Conservation (phyloP, 2,329 filamentous ascomycete species). For the Nothophaeocryptopus gaeumannii region DNA sequence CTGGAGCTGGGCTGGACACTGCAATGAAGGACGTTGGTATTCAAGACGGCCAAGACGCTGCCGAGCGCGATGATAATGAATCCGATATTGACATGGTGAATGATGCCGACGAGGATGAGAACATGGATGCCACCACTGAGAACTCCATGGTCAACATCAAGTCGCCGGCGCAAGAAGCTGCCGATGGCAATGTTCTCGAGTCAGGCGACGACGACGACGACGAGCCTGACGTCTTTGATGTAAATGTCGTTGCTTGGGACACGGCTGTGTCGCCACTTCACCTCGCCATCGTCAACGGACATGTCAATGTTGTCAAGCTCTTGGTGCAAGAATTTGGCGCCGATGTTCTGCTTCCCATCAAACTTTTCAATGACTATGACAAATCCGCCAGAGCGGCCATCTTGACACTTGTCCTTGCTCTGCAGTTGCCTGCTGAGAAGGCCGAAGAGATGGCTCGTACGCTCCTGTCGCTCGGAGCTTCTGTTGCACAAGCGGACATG, state of each 20-base stretch:
- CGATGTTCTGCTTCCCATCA: conserved; percentile 72
- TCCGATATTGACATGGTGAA: conserved; percentile 49
- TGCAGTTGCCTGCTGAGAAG: conserved; percentile 61
- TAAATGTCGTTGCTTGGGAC: conserved; percentile 80
- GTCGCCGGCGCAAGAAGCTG: not conserved
- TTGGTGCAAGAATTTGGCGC: conserved; percentile 72
- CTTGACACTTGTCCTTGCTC: conserved; percentile 66
- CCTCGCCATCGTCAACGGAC: conserved; percentile 71
- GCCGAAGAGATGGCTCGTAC: conserved; percentile 63
- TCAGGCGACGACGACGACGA: conserved; percentile 54
- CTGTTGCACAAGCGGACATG: conserved; percentile 68
- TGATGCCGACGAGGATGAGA: conserved; percentile 37
- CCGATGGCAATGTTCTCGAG: conserved; percentile 47
- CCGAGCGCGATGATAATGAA: conserved; percentile 35
- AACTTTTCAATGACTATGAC: conserved; percentile 53
- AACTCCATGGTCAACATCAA: conserved; percentile 72
- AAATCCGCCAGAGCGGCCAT: conserved; percentile 59
- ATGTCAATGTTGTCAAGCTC: conserved; percentile 64
- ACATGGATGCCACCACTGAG: conserved; percentile 48
- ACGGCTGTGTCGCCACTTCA: conserved; percentile 71
- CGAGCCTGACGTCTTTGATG: conserved; percentile 75
- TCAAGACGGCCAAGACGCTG: not conserved
- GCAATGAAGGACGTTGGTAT: conserved; percentile 14
- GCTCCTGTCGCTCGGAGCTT: conserved; percentile 68
- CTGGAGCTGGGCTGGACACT: conserved; percentile 5